Evolutionary conservation across 2,329 filamentous ascomycete species (phyloP), one percentile per base, ranked within the genome.

Genomic region (Epichloe baconii): DNA sequence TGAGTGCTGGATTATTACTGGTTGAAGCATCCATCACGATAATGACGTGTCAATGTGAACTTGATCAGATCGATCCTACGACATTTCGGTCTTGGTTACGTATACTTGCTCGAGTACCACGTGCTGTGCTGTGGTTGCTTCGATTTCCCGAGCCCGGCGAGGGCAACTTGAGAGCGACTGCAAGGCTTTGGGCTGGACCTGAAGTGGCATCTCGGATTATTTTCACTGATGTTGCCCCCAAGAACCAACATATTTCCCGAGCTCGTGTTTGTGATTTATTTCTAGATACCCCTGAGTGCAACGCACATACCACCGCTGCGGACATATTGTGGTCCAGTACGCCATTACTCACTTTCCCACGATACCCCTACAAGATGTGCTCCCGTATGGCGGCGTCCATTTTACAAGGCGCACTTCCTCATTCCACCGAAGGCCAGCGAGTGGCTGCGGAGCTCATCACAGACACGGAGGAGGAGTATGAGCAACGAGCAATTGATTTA

Each of bases 311-410:
- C 1, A 98, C 93, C 1, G 93, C 93, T 2, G 94, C 93, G 12
- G 93, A 98, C 62, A 85, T 97, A 1, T 74, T 98, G 6, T 98
- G 93, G 93, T 94, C 87, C 49, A 94, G 90, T 59, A 97, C 93
- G 0, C 93, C 93, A 5, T 72, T 98, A 21, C 74, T 98, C 31
- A 98, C 93, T 0, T 75, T 93, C 34, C 90, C 93, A 11, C 80
- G 93, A 37, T 96, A 97, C 66, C 80, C 86, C 48, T 96, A 96
- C 70, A 98, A 98, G 69, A 98, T 98, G 93, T 98, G 93, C 68
- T 95, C 88, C 43, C 86, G 93, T 50, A 98, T 98, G 86, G 93
- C 91, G 6, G 90, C 93, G 6, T 95, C 88, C 11, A 97, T 98
- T 52, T 75, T 98, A 34, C 86, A 82, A 56, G 93, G 93, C 15